These are phyloP conservation scores for Lodderomyces pseudojiufengensis DNA, from an alignment of 1,139 yeast genomes.

Conservation along the genomic window DNA sequence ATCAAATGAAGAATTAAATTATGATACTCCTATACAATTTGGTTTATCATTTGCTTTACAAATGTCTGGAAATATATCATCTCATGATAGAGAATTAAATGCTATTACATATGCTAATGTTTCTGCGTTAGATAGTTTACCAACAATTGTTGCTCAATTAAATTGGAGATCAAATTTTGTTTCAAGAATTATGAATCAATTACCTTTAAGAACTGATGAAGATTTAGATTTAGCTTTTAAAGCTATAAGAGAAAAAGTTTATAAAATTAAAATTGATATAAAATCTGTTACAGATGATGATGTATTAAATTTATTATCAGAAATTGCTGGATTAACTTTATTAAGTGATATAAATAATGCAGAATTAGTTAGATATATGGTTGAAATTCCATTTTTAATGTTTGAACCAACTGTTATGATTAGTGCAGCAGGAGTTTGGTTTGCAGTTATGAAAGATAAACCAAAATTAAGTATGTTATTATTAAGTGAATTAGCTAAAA, in stretches of 20 bases:
- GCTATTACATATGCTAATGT: conserved; percentile 26
- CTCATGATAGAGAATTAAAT: conserved; percentile 58
- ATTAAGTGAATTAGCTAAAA: conserved; percentile 61
- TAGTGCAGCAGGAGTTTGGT: conserved; percentile 75
- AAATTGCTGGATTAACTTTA: conserved; percentile 47
- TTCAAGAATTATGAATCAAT: conserved; percentile 36
- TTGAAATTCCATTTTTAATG: conserved; percentile 64
- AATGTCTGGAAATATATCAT: conserved; percentile 71
- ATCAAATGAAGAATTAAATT: conserved; percentile 32
- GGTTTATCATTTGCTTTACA: conserved; percentile 90
- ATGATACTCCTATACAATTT: conserved; percentile 47
- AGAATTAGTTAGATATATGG: conserved; percentile 54
- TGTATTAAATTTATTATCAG: conserved; percentile 45
- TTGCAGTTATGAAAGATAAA: conserved; percentile 67
- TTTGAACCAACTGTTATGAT: conserved; percentile 63
- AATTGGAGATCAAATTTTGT: conserved; percentile 63
- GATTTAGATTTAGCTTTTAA: conserved; percentile 22
- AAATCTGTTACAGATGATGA: conserved; percentile 19
- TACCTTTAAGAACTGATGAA: conserved; percentile 30
- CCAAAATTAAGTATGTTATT: conserved; percentile 57
- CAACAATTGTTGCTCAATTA: conserved; percentile 74
- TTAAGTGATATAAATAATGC: conserved; percentile 45
- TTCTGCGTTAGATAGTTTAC: conserved; percentile 52
- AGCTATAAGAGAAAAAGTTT: conserved; percentile 22
- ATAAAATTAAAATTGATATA: conserved; percentile 8